These are phyloP conservation scores for Sequoia sempervirens DNA, from an alignment of 75 land plant species.

Conservation along the genomic window DNA sequence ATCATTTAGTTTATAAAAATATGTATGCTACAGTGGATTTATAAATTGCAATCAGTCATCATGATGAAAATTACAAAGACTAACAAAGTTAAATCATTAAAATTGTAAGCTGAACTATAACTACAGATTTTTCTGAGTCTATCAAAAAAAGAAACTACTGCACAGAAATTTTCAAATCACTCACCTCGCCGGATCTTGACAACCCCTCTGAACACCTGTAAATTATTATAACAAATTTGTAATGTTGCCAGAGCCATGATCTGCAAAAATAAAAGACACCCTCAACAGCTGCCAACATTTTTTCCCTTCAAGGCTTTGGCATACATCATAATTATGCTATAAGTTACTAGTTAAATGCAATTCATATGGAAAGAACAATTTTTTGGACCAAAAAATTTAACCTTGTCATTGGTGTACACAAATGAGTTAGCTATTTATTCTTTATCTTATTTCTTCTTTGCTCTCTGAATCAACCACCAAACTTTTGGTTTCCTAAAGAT, in stretches of 20 bases:
- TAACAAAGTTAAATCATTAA: background rate
- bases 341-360: background rate
- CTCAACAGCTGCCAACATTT: background rate
- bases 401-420: background rate
- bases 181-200: constrained; percentile 96
- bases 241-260: constrained; percentile 92
- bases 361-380: background rate
- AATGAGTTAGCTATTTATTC: background rate
- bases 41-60: background rate
- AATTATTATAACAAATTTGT: constrained; percentile 88
- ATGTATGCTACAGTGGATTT: background rate
- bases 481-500: background rate
- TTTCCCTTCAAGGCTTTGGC: background rate
- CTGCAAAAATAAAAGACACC: constrained; percentile 30
- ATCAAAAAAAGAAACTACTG: background rate
- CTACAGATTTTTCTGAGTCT: background rate
- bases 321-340: background rate
- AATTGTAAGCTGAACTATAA: constrained; percentile 6
- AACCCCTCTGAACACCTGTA: constrained; percentile 91
- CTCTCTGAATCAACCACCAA: background rate
- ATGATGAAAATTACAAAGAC: background rate
- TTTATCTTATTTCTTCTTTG: background rate
- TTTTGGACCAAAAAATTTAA: background rate
- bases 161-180: constrained; percentile 9
- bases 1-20: background rate